Evolutionary conservation across 164 flowering plant species (phyloP).

Genomic region (Stephania japonica): DNA sequence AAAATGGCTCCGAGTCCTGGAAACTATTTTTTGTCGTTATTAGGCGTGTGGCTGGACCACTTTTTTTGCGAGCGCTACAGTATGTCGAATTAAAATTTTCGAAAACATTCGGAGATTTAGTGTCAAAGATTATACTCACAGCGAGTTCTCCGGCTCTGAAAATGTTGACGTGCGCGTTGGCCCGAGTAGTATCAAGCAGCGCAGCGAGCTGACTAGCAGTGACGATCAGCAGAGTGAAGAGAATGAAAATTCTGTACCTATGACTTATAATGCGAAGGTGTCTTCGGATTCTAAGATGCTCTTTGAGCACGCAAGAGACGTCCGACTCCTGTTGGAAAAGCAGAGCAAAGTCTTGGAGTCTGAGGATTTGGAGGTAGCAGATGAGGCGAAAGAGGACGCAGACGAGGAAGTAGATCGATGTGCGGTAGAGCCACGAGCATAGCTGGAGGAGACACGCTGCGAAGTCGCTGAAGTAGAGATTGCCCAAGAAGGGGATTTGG

Average conservation of each 20-base stretch:
- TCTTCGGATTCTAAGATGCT: conserved; percentile 73
- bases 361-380: conserved; percentile 84
- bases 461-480: conserved; percentile 50
- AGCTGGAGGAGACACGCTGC: conserved; percentile 73
- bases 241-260: conserved; percentile 61
- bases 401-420: conserved; percentile 70
- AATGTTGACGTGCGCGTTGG: conserved; percentile 33
- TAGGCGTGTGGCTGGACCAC: too few relatives aligned
- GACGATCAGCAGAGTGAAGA: conserved; percentile 45
- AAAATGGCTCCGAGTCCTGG: too few relatives aligned
- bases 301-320: conserved; percentile 54
- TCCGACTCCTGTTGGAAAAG: conserved; percentile 74
- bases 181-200: conserved; percentile 52
- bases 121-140: conserved; percentile 26
- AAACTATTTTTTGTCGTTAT: too few relatives aligned
- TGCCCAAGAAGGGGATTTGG: conserved; percentile 74
- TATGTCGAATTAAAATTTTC: too few relatives aligned
- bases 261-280: conserved; percentile 85
- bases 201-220: conserved; percentile 74
- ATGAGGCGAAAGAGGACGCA: conserved; percentile 85
- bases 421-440: conserved; percentile 82
- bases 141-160: conserved; percentile 75
- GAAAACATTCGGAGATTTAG: too few relatives aligned
- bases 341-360: conserved; percentile 68
- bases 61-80: too few relatives aligned